Evolutionary conservation across 352 stramenopile species (phyloP).

Genomic region (Phytopythium montanum): DNA sequence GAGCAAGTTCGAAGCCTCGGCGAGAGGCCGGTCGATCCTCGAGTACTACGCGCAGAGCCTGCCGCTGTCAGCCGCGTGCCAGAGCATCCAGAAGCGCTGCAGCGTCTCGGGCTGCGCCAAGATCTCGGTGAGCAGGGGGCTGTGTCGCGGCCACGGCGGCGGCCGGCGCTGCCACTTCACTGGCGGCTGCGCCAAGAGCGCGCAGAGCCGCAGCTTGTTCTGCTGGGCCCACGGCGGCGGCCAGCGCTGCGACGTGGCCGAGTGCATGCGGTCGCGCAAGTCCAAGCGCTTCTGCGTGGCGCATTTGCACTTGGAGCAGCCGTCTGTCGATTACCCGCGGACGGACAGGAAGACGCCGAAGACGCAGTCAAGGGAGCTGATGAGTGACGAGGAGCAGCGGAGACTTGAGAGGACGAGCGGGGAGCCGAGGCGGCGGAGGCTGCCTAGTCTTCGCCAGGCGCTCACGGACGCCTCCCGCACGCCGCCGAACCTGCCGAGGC

Average conservation of each 20-base stretch:
- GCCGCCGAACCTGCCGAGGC: constrained; percentile 34
- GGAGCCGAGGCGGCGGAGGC: constrained; percentile 8
- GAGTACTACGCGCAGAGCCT: constrained; percentile 39
- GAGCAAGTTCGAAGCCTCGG: neutral
- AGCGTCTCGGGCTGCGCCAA: constrained; percentile 52
- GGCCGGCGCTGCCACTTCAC: constrained; percentile 58
- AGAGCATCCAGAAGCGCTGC: constrained; percentile 62
- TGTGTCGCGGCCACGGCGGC: constrained; percentile 64
- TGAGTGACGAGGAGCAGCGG: neutral
- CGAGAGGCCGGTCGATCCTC: constrained; percentile 20
- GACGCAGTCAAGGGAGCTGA: neutral
- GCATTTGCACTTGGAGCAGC: constrained; percentile 37
- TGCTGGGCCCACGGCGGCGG: constrained; percentile 70
- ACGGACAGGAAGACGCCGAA: neutral
- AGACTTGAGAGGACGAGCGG: neutral
- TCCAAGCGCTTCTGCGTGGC: constrained; percentile 61
- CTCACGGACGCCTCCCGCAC: constrained; percentile 40
- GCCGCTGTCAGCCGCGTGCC: constrained; percentile 43
- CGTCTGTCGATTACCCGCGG: neutral
- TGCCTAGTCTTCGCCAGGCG: constrained; percentile 50
- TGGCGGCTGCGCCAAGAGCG: constrained; percentile 55
- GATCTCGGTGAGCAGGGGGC: constrained; percentile 58
- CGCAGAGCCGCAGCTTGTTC: constrained; percentile 62
- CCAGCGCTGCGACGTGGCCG: constrained; percentile 54
- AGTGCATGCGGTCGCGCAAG: constrained; percentile 68